Percentiles rank a stretch among this genome's conserved stretches.
These are phyloP conservation scores for Cyberlindnera subsufficiens DNA, from an alignment of 805 yeast genomes.

Conservation along the genomic window DNA sequence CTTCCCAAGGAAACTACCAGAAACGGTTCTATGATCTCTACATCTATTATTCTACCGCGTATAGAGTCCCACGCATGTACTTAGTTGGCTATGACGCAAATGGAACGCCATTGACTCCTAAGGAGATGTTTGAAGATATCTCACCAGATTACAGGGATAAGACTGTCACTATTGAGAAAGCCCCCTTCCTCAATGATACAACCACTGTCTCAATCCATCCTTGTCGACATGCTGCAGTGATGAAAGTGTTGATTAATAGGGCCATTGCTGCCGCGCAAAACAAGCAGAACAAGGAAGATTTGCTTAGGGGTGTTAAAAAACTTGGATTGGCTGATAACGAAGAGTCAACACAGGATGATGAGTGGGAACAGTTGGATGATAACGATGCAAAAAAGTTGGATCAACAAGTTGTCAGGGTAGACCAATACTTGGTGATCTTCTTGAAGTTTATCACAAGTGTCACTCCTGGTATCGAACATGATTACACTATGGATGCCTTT, in stretches of 20 bases:
- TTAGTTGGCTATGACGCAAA: slow-evolving; percentile 78
- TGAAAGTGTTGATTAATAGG: slow-evolving; percentile 78
- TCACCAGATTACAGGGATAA: slow-evolving; percentile 88
- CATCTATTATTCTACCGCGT: slow-evolving; percentile 90
- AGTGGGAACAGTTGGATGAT: slow-evolving; percentile 51
- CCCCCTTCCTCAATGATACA: slow-evolving; percentile 77
- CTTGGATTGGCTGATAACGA: slow-evolving; percentile 38
- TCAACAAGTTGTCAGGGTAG: slow-evolving; percentile 62
- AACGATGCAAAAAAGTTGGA: slow-evolving; percentile 25
- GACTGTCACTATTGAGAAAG: slow-evolving; percentile 91
- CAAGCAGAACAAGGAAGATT: slow-evolving; percentile 22
- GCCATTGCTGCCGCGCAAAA: slow-evolving; percentile 48
- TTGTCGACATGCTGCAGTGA: slow-evolving; percentile 90
- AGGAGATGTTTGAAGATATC: slow-evolving; percentile 92
- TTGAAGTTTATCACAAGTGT: slow-evolving; percentile 94
- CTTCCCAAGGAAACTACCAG: slow-evolving; percentile 22
- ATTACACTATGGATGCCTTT: slow-evolving; percentile 96
- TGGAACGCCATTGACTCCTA: slow-evolving; percentile 83
- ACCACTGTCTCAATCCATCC: slow-evolving; percentile 88
- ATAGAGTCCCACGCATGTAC: slow-evolving; percentile 92
- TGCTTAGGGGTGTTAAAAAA: slow-evolving; percentile 39
- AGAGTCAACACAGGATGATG: slow-evolving; percentile 33
- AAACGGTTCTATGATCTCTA: slow-evolving; percentile 80
- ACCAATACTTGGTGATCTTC: slow-evolving; percentile 85
- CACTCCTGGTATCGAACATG: slow-evolving; percentile 96